These are phyloP conservation scores for Pseudocercospora vitis DNA, from an alignment of 2,329 filamentous ascomycete genomes.

Conservation along the genomic window DNA sequence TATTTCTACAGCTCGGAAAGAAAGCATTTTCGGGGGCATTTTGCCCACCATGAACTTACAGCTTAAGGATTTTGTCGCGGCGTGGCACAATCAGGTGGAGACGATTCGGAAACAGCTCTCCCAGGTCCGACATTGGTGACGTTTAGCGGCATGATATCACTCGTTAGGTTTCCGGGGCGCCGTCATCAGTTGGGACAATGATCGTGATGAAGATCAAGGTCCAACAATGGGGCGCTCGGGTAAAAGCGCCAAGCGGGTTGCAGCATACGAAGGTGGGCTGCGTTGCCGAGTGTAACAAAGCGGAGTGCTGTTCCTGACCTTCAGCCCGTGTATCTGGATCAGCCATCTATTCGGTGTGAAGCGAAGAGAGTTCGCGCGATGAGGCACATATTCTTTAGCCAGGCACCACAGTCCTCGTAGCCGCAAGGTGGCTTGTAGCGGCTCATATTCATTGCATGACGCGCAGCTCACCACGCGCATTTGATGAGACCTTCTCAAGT, in stretches of 20 bases:
- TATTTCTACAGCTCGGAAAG: not conserved
- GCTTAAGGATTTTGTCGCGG: not conserved
- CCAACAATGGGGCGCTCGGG: not conserved
- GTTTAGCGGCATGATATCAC: slow-evolving; percentile 16
- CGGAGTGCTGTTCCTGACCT: slow-evolving; percentile 6
- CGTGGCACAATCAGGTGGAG: slow-evolving; percentile 12
- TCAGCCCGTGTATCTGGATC: slow-evolving; percentile 17
- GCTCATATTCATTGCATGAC: slow-evolving; percentile 1
- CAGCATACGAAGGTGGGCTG: not conserved
- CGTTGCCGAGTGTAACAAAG: too few species aligned
- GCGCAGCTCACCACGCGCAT: not conserved
- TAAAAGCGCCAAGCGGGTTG: not conserved
- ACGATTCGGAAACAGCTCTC: slow-evolving; percentile 13
- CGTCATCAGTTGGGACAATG: slow-evolving; percentile 8
- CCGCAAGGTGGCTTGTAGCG: too few species aligned
- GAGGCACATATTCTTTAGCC: slow-evolving; percentile 1
- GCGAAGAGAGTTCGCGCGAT: slow-evolving; percentile 17
- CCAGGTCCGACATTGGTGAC: slow-evolving; percentile 18
- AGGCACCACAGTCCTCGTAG: slow-evolving; percentile 2
- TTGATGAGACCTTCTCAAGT: too few species aligned
- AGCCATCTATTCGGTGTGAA: slow-evolving; percentile 18
- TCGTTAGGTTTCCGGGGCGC: slow-evolving; percentile 7
- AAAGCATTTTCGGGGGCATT: not conserved
- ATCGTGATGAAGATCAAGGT: not conserved
- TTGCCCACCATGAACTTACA: not conserved